A percentile compares a stretch with the other conserved stretches of the same genome.
These are phyloP conservation scores for Ogataea kodamae DNA, from an alignment of 805 yeast species.

Conservation along the genomic window DNA sequence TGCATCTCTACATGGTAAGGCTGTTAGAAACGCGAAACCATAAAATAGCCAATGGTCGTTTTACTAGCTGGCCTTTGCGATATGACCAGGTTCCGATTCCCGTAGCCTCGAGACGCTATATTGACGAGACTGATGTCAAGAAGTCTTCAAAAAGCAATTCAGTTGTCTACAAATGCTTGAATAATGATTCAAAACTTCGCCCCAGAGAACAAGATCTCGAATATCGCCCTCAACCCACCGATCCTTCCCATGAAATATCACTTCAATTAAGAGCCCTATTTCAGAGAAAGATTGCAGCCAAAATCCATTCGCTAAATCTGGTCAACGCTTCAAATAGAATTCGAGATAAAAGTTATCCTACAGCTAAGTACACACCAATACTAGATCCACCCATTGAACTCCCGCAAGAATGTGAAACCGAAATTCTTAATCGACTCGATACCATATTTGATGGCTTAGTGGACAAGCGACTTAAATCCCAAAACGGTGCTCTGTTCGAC, in stretches of 20 bases:
- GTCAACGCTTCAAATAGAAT: constrained; percentile 8
- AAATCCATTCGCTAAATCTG: constrained; percentile 12
- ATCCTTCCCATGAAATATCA: constrained; percentile 17
- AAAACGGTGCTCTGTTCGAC: constrained; percentile 3
- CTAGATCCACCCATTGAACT: constrained; percentile 26
- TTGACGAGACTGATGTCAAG: constrained; percentile 22
- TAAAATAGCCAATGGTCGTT: constrained; percentile 37
- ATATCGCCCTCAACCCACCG: constrained; percentile 7
- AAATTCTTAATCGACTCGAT: constrained; percentile 19
- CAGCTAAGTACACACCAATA: constrained; percentile 15
- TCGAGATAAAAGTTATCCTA: constrained; percentile 2
- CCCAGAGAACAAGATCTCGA: constrained; percentile 17
- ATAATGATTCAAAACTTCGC: constrained; percentile 10
- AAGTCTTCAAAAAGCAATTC: background rate
- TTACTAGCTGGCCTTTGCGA: constrained; percentile 62
- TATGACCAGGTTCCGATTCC: constrained; percentile 38
- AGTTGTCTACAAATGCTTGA: constrained; percentile 8
- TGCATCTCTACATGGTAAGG: constrained; percentile 60
- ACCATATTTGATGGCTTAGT: constrained; percentile 20
- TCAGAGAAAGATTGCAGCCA: constrained; percentile 12
- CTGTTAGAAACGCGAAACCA: constrained; percentile 40
- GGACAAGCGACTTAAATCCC: constrained; percentile 4
- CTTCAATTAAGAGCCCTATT: constrained; percentile 24
- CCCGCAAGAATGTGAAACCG: constrained; percentile 12
- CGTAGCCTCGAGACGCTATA: constrained; percentile 23